Conservation (phyloP, 1,284 basidiomycete genomes). For the Heterobasidion occidentale region DNA sequence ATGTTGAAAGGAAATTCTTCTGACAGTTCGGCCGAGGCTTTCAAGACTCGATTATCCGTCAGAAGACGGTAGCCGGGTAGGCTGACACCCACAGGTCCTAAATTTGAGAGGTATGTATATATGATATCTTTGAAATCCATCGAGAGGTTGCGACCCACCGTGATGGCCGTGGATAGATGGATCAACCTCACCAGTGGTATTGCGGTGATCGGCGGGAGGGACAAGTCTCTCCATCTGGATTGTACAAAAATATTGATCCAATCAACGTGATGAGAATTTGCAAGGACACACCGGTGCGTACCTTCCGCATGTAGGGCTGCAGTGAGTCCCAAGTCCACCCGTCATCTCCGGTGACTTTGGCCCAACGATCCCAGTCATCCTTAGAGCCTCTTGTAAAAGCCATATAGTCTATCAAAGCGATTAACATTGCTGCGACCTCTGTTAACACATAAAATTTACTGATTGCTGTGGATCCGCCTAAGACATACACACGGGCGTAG, state of each 20-base stretch:
- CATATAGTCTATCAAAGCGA: conserved; percentile 22
- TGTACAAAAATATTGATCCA: conserved; percentile 18
- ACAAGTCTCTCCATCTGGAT: conserved; percentile 22
- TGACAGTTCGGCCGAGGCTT: conserved; percentile 13
- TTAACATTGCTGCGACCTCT: not conserved
- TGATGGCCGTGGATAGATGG: conserved; percentile 20
- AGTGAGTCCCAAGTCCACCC: conserved; percentile 31
- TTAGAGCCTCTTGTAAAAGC: conserved; percentile 28
- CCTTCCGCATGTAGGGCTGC: conserved; percentile 23
- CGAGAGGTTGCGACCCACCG: not conserved
- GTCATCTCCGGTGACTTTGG: conserved; percentile 24
- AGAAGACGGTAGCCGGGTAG: conserved; percentile 17
- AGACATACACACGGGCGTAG: conserved; percentile 21
- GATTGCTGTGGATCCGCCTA: conserved; percentile 24
- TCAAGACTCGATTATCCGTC: conserved; percentile 18
- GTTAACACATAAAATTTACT: conserved; percentile 17
- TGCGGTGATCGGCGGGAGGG: conserved; percentile 20
- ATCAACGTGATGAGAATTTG: conserved; percentile 19
- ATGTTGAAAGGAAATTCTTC: conserved; percentile 21
- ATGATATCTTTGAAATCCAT: not conserved
- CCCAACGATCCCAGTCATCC: conserved; percentile 29
- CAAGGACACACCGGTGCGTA: conserved; percentile 2
- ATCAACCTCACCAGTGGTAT: conserved; percentile 22
- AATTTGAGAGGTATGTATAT: not conserved
- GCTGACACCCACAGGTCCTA: conserved; percentile 23